phyloP scores from a whole-genome alignment of 139 green algal genomes.

The Eudorina sp. region DNA sequence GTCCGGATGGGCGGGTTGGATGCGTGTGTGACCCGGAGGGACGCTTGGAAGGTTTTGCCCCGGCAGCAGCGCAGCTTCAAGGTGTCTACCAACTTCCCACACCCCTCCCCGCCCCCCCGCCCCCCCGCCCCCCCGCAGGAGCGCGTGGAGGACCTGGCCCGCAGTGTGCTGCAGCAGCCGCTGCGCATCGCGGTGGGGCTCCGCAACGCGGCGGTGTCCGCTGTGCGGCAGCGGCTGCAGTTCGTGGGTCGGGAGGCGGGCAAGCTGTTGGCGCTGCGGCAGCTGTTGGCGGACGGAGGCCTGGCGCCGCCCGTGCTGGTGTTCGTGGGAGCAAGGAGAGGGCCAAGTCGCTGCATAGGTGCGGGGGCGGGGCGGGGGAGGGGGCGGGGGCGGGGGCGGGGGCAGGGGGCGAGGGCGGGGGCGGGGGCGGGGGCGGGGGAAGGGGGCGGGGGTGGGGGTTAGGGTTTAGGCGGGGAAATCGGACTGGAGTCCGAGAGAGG shows the following conservation, averaged over 20 bases:
- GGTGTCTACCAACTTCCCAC: too few relatives aligned
- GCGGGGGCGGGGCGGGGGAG: background rate
- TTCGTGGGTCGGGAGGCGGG: slow-evolving; percentile 94
- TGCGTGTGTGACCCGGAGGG: too few relatives aligned
- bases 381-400: background rate
- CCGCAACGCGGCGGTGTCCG: slow-evolving; percentile 72
- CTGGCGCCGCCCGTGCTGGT: slow-evolving; percentile 93
- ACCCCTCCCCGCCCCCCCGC: too few relatives aligned
- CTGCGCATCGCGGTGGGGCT: slow-evolving; percentile 91
- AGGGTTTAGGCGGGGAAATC: too few relatives aligned
- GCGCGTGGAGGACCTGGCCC: slow-evolving; percentile 86
- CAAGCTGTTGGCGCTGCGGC: slow-evolving; percentile 93
- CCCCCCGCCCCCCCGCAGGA: slow-evolving; percentile 53
- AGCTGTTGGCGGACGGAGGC: slow-evolving; percentile 86
- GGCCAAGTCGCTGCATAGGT: slow-evolving; percentile 78
- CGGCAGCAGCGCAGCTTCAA: too few relatives aligned
- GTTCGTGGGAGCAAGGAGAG: slow-evolving; percentile 94
- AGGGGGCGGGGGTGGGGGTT: background rate
- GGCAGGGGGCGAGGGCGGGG: background rate
- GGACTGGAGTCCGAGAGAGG: too few relatives aligned
- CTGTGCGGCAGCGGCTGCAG: slow-evolving; percentile 89
- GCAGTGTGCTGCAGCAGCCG: slow-evolving; percentile 86
- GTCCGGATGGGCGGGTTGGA: too few relatives aligned
- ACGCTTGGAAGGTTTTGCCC: too few relatives aligned
- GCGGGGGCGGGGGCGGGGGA: background rate